Percentiles rank a stretch among this genome's conserved stretches.
These are phyloP conservation scores for Colletotrichum viniferum DNA, from an alignment of 2,329 filamentous ascomycete species.

Conservation along the genomic window DNA sequence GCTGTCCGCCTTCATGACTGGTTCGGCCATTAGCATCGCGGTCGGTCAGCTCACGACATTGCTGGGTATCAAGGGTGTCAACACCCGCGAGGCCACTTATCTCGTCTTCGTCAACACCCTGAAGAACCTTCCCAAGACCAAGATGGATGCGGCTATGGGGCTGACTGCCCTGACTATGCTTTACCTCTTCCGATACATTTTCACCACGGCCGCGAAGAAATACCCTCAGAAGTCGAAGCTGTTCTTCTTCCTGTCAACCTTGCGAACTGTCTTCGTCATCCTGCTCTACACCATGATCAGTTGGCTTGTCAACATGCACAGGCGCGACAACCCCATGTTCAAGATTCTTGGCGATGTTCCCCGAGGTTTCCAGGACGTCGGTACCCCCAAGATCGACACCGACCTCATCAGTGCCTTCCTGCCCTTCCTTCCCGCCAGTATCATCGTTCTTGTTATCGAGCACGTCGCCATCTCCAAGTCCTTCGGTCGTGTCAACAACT, in stretches of 20 bases:
- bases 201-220: slow-evolving; percentile 70
- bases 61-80: slow-evolving; percentile 78
- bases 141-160: slow-evolving; percentile 85
- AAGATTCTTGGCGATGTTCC: slow-evolving; percentile 79
- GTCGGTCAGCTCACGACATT: slow-evolving; percentile 82
- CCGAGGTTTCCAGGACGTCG: slow-evolving; percentile 81
- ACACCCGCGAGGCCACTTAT: slow-evolving; percentile 80
- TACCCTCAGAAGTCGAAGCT: slow-evolving; percentile 72
- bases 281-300: slow-evolving; percentile 91
- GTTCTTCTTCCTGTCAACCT: slow-evolving; percentile 89
- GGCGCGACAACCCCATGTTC: slow-evolving; percentile 68
- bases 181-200: slow-evolving; percentile 73
- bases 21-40: slow-evolving; percentile 88
- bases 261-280: slow-evolving; percentile 91
- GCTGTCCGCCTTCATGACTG: slow-evolving; percentile 96
- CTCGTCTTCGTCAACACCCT: slow-evolving; percentile 82
- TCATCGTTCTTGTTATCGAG: slow-evolving; percentile 95
- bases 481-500: slow-evolving; percentile 95
- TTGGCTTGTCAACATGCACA: slow-evolving; percentile 79
- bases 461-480: slow-evolving; percentile 98
- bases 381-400: slow-evolving; percentile 70
- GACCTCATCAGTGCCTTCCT: slow-evolving; percentile 72
- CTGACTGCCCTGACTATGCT: slow-evolving; percentile 80
- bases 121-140: slow-evolving; percentile 69
- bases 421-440: slow-evolving; percentile 77